These are phyloP conservation scores for Aspergillus viridinutans DNA, from an alignment of 2,329 filamentous ascomycete species.

Conservation along the genomic window DNA sequence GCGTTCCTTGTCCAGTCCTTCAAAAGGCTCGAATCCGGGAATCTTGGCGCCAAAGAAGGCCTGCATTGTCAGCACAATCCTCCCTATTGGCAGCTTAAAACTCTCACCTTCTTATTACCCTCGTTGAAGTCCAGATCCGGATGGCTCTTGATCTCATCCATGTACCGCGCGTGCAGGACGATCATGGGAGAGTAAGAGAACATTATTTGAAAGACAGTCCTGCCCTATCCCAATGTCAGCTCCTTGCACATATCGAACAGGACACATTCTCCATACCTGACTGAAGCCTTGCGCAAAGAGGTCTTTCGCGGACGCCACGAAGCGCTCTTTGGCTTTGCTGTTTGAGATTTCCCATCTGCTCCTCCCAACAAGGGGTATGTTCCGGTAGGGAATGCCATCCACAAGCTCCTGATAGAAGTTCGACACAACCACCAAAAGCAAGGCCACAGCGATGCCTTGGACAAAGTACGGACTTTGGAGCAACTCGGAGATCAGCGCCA, in stretches of 20 bases:
- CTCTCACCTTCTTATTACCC: slow-evolving; percentile 18
- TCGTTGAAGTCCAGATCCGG: slow-evolving; percentile 25
- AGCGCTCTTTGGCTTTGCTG: slow-evolving; percentile 25
- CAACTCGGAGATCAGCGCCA: slow-evolving; percentile 22
- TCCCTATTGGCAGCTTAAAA: neutral
- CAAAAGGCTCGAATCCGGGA: slow-evolving; percentile 29
- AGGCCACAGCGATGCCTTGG: slow-evolving; percentile 17
- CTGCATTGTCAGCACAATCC: slow-evolving; percentile 13
- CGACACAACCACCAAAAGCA: slow-evolving; percentile 18
- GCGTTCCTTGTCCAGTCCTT: slow-evolving; percentile 7
- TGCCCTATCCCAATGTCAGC: slow-evolving; percentile 13
- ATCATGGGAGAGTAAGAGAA: slow-evolving; percentile 19
- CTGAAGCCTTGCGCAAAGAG: slow-evolving; percentile 25
- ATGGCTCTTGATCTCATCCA: slow-evolving; percentile 31
- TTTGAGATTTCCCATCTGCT: slow-evolving; percentile 28
- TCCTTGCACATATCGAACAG: neutral
- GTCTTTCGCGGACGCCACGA: slow-evolving; percentile 19
- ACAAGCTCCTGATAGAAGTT: slow-evolving; percentile 22
- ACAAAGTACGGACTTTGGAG: slow-evolving; percentile 20
- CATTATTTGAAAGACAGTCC: slow-evolving; percentile 26
- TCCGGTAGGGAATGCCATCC: slow-evolving; percentile 24
- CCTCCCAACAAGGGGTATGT: slow-evolving; percentile 27
- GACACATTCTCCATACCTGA: slow-evolving; percentile 15
- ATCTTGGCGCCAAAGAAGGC: slow-evolving; percentile 27
- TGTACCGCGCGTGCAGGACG: slow-evolving; percentile 27